Conservation (phyloP, 768 basidiomycete species). For the Arthromyces matolae region DNA sequence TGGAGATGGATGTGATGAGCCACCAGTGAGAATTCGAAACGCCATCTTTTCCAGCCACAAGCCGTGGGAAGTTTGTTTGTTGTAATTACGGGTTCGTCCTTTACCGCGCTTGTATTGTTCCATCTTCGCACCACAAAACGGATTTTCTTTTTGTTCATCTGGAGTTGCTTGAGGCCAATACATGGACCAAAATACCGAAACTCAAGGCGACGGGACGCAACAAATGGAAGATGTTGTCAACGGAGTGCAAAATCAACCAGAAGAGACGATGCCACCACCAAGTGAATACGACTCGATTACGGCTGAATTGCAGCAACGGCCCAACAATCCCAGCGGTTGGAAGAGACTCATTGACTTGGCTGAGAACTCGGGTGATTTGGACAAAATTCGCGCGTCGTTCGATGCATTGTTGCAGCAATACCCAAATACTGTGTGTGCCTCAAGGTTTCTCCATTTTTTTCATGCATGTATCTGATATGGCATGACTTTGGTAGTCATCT, state of each 20-base stretch:
- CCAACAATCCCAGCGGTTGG: constrained; percentile 77
- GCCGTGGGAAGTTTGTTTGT: no score
- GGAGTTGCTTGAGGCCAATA: constrained; percentile 2
- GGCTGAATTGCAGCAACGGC: constrained; percentile 59
- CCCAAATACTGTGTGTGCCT: constrained; percentile 82
- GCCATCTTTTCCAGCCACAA: no score
- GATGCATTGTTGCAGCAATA: constrained; percentile 80
- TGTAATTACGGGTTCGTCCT: no score
- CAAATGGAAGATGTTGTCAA: constrained; percentile 35
- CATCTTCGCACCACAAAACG: constrained; percentile 3
- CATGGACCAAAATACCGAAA: constrained; percentile 13
- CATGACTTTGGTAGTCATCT: constrained; percentile 59
- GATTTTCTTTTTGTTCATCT: constrained; percentile 9
- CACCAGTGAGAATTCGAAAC: no score
- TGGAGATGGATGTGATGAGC: no score
- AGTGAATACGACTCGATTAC: constrained; percentile 69
- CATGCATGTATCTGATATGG: constrained; percentile 8
- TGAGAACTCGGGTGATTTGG: constrained; percentile 72
- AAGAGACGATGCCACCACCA: constrained; percentile 33
- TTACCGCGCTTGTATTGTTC: no score
- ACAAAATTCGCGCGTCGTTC: constrained; percentile 77
- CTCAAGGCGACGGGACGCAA: constrained; percentile 28
- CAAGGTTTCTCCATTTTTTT: constrained; percentile 11
- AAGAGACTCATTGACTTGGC: constrained; percentile 73
- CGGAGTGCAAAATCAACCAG: constrained; percentile 25